Evolutionary conservation across 2,329 filamentous ascomycete genomes (phyloP).

Genomic region (Stagonosporopsis rhizophila): DNA sequence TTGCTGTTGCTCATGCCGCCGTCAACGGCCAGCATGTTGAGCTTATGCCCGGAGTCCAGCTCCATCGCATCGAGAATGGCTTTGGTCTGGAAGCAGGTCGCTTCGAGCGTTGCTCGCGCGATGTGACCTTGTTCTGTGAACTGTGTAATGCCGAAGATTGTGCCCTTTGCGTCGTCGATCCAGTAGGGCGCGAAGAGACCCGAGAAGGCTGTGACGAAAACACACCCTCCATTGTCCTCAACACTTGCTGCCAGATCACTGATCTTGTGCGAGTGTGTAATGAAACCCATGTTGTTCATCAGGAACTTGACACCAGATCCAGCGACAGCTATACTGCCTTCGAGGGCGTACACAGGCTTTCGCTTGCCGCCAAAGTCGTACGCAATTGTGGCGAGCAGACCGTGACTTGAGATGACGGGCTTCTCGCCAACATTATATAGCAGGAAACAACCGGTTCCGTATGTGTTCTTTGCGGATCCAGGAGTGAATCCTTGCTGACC

Average conservation of each 20-base stretch:
- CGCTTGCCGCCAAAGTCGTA: slow-evolving; percentile 77
- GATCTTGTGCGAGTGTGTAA: slow-evolving; percentile 67
- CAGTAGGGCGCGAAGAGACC: slow-evolving; percentile 93
- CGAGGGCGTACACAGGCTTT: slow-evolving; percentile 78
- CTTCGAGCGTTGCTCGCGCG: slow-evolving; percentile 86
- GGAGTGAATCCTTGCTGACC: slow-evolving; percentile 84
- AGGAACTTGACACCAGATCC: slow-evolving; percentile 77
- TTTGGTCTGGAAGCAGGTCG: slow-evolving; percentile 90
- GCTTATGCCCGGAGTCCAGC: slow-evolving; percentile 77
- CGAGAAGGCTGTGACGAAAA: slow-evolving; percentile 88
- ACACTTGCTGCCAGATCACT: slow-evolving; percentile 70
- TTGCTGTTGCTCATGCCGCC: slow-evolving; percentile 90
- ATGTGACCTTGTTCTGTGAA: slow-evolving; percentile 87
- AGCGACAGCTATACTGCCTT: slow-evolving; percentile 83
- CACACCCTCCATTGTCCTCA: slow-evolving; percentile 79
- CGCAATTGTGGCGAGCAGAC: slow-evolving; percentile 83
- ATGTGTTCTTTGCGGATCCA: slow-evolving; percentile 88
- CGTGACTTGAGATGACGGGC: slow-evolving; percentile 84
- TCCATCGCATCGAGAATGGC: slow-evolving; percentile 93
- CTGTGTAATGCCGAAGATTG: slow-evolving; percentile 81
- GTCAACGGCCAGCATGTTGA: slow-evolving; percentile 80
- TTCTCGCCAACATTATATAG: slow-evolving; percentile 87
- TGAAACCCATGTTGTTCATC: slow-evolving; percentile 70
- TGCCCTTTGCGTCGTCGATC: slow-evolving; percentile 92
- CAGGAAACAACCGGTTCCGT: slow-evolving; percentile 88